Evolutionary conservation across 345 rosid species (phyloP).

Genomic region (Brassica nigra): DNA sequence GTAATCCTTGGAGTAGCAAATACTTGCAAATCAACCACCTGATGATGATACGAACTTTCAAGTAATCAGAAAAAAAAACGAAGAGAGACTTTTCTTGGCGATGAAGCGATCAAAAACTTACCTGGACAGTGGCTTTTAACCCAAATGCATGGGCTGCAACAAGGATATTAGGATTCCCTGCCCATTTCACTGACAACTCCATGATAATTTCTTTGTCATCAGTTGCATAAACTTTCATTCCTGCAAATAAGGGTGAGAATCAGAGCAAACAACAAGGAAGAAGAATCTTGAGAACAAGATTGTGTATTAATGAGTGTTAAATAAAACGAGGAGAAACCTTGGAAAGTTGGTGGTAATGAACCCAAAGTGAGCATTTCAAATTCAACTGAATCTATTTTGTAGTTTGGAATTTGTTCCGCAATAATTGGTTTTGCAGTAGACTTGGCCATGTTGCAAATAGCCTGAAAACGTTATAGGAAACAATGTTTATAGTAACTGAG

Average conservation of each 20-base stretch:
- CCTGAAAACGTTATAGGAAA: conserved; percentile 48
- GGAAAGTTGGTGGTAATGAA: conserved; percentile 80
- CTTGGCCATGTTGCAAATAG: conserved; percentile 73
- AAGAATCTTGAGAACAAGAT: neutral
- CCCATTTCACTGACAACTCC: conserved; percentile 90
- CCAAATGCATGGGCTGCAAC: conserved; percentile 86
- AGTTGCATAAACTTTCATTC: conserved; percentile 87
- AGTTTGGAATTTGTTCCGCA: conserved; percentile 87
- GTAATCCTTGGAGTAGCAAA: conserved; percentile 92
- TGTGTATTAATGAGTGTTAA: neutral
- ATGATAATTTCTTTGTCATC: conserved; percentile 95
- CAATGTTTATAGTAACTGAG: conserved; percentile 15
- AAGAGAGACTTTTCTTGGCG: neutral
- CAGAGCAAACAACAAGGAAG: conserved; percentile 5
- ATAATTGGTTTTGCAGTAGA: conserved; percentile 77
- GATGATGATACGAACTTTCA: conserved; percentile 26
- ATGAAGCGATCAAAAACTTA: conserved; percentile 26
- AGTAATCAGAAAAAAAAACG: neutral
- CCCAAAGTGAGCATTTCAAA: conserved; percentile 88
- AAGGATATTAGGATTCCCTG: conserved; percentile 82
- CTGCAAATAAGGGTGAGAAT: conserved; percentile 40
- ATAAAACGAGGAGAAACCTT: conserved; percentile 47
- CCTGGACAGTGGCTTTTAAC: conserved; percentile 84
- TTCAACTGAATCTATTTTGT: conserved; percentile 86
- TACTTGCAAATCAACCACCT: conserved; percentile 94